A percentile compares a stretch with the other conserved stretches of the same genome.
These are phyloP conservation scores for Amphirosellinia nigrospora DNA, from an alignment of 495 filamentous ascomycete species.

Conservation along the genomic window DNA sequence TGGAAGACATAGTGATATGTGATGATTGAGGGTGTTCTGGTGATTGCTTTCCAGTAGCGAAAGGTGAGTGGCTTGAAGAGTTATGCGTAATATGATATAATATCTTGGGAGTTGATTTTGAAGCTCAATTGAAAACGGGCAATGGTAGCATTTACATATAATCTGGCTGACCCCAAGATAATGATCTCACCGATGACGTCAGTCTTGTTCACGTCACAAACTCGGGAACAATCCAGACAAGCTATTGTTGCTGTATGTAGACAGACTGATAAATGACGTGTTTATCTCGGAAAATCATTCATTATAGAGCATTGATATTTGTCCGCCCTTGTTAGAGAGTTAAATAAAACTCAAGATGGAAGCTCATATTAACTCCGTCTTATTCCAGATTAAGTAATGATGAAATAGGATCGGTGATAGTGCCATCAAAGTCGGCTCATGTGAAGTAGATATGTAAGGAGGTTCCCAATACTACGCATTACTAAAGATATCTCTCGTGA, in stretches of 20 bases:
- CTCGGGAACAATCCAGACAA: neutral
- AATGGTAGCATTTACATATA: neutral
- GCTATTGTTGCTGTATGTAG: neutral
- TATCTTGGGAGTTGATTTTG: no score
- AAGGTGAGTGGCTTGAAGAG: neutral
- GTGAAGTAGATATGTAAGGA: neutral
- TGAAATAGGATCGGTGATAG: neutral
- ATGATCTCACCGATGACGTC: conserved; percentile 29
- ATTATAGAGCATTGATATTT: neutral
- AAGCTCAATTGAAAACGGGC: no score
- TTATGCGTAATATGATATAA: neutral
- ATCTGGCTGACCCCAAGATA: neutral
- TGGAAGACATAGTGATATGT: conserved; percentile 33
- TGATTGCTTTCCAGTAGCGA: neutral
- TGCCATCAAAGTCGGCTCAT: neutral
- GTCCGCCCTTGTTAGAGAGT: no score
- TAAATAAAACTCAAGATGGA: no score
- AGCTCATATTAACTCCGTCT: neutral
- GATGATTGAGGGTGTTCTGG: neutral
- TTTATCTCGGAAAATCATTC: neutral
- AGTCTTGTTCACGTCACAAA: conserved; percentile 6
- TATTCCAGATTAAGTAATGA: neutral
- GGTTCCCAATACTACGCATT: no score
- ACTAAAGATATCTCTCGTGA: neutral
- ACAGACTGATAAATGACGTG: neutral